Percentiles rank a stretch among this genome's conserved stretches.
phyloP scores from a whole-genome alignment of 2,329 filamentous ascomycete species.

The Monilinia fructigena region DNA sequence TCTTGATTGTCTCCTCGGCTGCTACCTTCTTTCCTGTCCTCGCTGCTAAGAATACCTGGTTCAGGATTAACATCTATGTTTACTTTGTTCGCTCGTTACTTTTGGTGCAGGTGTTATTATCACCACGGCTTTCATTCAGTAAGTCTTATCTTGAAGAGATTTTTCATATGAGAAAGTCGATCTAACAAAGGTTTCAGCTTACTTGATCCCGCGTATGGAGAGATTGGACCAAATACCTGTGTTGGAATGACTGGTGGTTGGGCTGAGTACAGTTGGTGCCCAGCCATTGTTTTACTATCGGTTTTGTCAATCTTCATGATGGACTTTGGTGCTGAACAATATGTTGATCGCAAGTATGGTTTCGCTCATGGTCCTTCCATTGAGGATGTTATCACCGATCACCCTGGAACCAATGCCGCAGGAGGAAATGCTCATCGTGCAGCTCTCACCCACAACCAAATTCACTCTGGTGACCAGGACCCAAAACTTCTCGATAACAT shows the following conservation, averaged over 20 bases:
- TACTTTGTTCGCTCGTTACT: slow-evolving; percentile 67
- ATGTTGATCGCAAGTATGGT: slow-evolving; percentile 42
- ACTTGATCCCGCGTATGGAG: slow-evolving; percentile 46
- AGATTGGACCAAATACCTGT: slow-evolving; percentile 49
- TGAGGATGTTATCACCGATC: slow-evolving; percentile 35
- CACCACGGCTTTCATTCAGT: slow-evolving; percentile 74
- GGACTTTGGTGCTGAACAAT: slow-evolving; percentile 57
- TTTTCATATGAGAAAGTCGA: background rate
- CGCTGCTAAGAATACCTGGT: slow-evolving; percentile 55
- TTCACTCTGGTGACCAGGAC: slow-evolving; percentile 46
- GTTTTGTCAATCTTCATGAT: slow-evolving; percentile 56
- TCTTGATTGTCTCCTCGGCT: slow-evolving; percentile 59
- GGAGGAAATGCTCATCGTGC: slow-evolving; percentile 11
- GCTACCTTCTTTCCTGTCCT: slow-evolving; percentile 67
- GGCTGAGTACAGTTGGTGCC: slow-evolving; percentile 37
- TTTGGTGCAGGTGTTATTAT: slow-evolving; percentile 77
- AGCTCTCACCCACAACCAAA: slow-evolving; percentile 41
- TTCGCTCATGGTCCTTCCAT: slow-evolving; percentile 32
- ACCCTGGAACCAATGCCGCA: slow-evolving; percentile 22
- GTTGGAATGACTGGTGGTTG: slow-evolving; percentile 54
- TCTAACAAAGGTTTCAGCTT: slow-evolving; percentile 43
- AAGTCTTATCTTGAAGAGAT: slow-evolving; percentile 42
- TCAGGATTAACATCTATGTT: slow-evolving; percentile 60
- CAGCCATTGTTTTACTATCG: slow-evolving; percentile 52
- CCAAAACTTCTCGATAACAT: slow-evolving; percentile 28